These are phyloP conservation scores for Poa pratensis DNA, from an alignment of 176 grass and related monocot species.

Conservation along the genomic window DNA sequence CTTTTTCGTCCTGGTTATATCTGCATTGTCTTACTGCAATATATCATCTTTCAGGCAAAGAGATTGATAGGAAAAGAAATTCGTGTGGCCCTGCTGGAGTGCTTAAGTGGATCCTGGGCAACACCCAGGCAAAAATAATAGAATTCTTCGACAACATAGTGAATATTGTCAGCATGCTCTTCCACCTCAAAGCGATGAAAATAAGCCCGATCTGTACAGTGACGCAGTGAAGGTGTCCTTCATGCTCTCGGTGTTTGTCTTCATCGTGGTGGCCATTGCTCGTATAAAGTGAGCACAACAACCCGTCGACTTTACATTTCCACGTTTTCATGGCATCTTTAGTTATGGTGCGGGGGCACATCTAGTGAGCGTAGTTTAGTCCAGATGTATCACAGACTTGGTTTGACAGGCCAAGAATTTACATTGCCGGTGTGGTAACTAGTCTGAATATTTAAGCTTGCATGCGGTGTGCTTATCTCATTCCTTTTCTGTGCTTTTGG, in stretches of 20 bases:
- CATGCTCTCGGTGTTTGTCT: conserved; percentile 78
- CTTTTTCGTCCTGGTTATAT: not conserved
- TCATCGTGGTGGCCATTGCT: conserved; percentile 77
- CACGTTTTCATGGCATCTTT: conserved; percentile 39
- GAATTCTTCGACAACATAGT: conserved; percentile 64
- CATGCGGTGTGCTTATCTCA: conserved; percentile 41
- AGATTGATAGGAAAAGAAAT: conserved; percentile 46
- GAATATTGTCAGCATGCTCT: conserved; percentile 62
- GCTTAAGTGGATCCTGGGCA: conserved; percentile 67
- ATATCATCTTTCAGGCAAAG: conserved; percentile 52
- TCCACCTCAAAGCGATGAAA: conserved; percentile 42
- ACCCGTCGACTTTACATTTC: conserved; percentile 75
- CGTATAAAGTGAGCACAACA: conserved; percentile 69
- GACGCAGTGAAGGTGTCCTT: conserved; percentile 68
- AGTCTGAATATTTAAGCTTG: conserved; percentile 41
- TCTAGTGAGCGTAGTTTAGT: conserved; percentile 46
- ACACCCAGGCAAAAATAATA: conserved; percentile 60
- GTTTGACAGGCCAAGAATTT: conserved; percentile 38
- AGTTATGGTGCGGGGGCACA: conserved; percentile 40
- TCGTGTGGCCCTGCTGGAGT: conserved; percentile 39
- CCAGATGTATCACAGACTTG: conserved; percentile 30
- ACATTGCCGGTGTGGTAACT: conserved; percentile 34
- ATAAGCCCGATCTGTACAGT: conserved; percentile 48
- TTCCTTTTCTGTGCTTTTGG: conserved; percentile 55
- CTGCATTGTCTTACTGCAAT: conserved; percentile 33